phyloP scores from a whole-genome alignment of 2,329 filamentous ascomycete species.

The Botrytis byssoidea region DNA sequence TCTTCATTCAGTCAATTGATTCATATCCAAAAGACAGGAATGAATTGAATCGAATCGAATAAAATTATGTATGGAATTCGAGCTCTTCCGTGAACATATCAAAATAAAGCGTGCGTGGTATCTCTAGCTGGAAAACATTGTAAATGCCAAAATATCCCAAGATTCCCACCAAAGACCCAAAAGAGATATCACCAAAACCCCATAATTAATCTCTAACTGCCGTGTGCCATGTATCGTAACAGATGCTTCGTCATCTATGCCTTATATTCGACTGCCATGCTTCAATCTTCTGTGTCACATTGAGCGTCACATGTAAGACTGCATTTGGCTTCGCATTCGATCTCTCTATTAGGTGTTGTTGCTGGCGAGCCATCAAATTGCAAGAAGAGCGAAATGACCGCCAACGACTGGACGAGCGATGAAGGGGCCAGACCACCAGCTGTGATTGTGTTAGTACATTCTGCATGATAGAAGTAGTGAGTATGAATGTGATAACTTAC shows the following conservation, averaged over 20 bases:
- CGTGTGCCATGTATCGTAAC: background rate
- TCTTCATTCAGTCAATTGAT: background rate
- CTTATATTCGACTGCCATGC: background rate
- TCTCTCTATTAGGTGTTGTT: background rate
- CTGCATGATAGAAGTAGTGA: background rate
- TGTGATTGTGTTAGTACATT: background rate
- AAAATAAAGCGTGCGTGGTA: background rate
- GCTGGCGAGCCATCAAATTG: slow-evolving; percentile 36
- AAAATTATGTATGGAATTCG: background rate
- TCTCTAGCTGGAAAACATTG: background rate
- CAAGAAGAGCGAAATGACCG: slow-evolving; percentile 76
- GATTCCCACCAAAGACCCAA: background rate
- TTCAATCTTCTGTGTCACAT: background rate
- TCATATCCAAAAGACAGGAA: background rate
- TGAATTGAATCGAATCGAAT: background rate
- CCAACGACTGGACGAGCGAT: slow-evolving; percentile 77
- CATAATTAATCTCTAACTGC: background rate
- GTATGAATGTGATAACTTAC: slow-evolving; percentile 42
- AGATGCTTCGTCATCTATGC: background rate
- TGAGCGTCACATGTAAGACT: background rate
- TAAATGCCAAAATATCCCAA: background rate
- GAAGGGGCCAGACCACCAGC: slow-evolving; percentile 48
- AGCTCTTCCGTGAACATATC: background rate
- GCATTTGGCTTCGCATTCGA: background rate
- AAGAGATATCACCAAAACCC: background rate